phyloP scores from a whole-genome alignment of 495 filamentous ascomycete genomes.

The Penicillium cinerascens region DNA sequence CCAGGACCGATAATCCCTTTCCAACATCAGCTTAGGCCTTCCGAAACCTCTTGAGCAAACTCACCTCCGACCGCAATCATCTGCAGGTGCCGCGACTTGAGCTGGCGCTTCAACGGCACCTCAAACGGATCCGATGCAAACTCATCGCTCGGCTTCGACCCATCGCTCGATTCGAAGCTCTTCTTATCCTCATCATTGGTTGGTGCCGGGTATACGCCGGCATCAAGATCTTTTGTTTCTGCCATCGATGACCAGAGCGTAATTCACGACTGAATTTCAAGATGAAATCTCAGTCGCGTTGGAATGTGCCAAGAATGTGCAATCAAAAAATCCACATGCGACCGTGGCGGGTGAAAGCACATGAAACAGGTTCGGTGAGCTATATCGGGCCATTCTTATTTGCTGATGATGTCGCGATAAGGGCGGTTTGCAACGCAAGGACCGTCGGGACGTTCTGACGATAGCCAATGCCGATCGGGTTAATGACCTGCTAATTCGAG shows the following conservation, averaged over 20 bases:
- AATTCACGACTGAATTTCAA: background rate
- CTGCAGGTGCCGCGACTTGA: constrained; percentile 63
- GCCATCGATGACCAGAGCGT: constrained; percentile 2
- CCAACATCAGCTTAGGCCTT: background rate
- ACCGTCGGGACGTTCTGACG: background rate
- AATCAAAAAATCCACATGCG: background rate
- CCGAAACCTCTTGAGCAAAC: constrained; percentile 33
- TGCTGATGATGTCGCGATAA: constrained; percentile 35
- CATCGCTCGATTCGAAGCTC: constrained; percentile 5
- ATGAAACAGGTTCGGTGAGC: background rate
- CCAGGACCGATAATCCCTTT: constrained; percentile 48
- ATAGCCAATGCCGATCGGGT: background rate
- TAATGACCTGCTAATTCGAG: background rate
- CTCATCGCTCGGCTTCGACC: constrained; percentile 4
- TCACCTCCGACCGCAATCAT: constrained; percentile 65
- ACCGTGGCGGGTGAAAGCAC: constrained; percentile 4
- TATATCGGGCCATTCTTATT: constrained; percentile 10
- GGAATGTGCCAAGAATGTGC: background rate
- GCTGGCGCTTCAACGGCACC: constrained; percentile 44
- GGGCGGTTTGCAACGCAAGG: constrained; percentile 3
- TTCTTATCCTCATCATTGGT: background rate
- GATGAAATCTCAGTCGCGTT: background rate
- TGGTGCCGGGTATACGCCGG: constrained; percentile 8
- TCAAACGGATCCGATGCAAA: constrained; percentile 13
- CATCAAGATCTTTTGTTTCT: constrained; percentile 7